Evolutionary conservation across 768 basidiomycete species (phyloP), one percentile per base, ranked within the genome.

Genomic region (Amanita pseudoporphyria): DNA sequence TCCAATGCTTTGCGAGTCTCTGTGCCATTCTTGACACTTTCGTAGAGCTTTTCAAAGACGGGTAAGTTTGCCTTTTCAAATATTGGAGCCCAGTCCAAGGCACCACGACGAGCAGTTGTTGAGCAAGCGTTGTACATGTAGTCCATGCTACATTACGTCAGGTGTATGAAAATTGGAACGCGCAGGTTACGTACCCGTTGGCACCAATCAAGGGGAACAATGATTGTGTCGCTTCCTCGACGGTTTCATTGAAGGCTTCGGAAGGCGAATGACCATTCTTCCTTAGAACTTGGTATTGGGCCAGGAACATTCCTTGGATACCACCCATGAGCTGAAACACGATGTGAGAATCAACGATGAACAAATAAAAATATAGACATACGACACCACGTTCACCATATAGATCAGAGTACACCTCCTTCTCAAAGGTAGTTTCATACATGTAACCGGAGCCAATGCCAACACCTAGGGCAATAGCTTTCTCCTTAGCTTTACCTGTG

Each of bases 91-190:
- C 96, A 98, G 77, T 98, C 96, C 56, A 96, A 87, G 37, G 95
- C 96, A 61, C 96, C 96, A 55, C 96, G 95, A 59, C 95, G 92
- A 45, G 96, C 96, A 43, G 96, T 98, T 58, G 95, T 98, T 28
- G 96, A 98, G 75, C 96, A 99, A 40, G 96, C 95, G 64, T 87
- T 86, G 81, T 84, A 97, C 94, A 98, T 97, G 81, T 96, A 95
- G 71, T 97, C 94, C 94, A 94, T 87, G 49, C 93, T 93, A 42
- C 40, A 38, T 30, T 47, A 32, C 48, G 30, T 53, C 24, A 39
- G 28, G 5, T 39, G 10, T 9, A 30, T 14, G 12, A 32, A 9
- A 14, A 18, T 43, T 22, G 21, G n/a, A 46, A 13, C 51, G 26
- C 14, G 45, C 38, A 16, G 31, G 13, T 5, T 6, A 63, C 81